Conservation (phyloP, 139 green algal genomes). For the Medakamo hakoo region DNA sequence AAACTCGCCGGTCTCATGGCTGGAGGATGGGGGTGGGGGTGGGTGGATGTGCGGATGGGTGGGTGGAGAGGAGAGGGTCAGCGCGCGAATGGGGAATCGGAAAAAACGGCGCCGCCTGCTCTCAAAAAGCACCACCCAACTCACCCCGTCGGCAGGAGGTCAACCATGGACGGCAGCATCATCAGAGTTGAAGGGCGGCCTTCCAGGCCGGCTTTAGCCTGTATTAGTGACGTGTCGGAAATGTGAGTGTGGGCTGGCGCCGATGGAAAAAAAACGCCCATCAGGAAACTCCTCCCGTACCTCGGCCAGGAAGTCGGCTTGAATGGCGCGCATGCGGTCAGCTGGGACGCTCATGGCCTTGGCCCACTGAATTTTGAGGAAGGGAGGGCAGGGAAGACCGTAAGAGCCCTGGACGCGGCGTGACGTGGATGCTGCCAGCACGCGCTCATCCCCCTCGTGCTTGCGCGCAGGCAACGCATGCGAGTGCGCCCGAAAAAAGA, state of each 20-base stretch:
- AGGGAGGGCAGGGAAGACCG: background rate
- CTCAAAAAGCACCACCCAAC: background rate
- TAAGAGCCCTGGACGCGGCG: too few species aligned
- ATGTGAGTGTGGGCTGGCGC: too few species aligned
- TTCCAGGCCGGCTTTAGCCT: background rate
- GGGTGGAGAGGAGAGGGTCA: background rate
- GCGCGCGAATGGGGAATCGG: background rate
- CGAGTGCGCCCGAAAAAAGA: background rate
- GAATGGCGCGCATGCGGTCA: background rate
- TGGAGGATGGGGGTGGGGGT: constrained; percentile 3
- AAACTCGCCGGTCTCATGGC: constrained; percentile 46
- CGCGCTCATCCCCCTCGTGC: too few species aligned
- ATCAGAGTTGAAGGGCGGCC: constrained; percentile 9
- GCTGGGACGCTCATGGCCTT: background rate
- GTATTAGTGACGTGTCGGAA: too few species aligned
- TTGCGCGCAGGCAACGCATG: too few species aligned
- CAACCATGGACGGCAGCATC: constrained; percentile 37
- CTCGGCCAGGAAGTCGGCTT: background rate
- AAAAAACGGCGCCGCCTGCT: background rate
- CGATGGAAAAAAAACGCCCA: background rate
- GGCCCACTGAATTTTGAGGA: background rate
- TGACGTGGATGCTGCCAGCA: too few species aligned
- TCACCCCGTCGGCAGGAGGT: constrained; percentile 21
- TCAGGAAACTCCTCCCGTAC: too few species aligned
- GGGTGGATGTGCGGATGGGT: background rate